phyloP scores from a whole-genome alignment of 257 asterid species.

The Misopates orontium region DNA sequence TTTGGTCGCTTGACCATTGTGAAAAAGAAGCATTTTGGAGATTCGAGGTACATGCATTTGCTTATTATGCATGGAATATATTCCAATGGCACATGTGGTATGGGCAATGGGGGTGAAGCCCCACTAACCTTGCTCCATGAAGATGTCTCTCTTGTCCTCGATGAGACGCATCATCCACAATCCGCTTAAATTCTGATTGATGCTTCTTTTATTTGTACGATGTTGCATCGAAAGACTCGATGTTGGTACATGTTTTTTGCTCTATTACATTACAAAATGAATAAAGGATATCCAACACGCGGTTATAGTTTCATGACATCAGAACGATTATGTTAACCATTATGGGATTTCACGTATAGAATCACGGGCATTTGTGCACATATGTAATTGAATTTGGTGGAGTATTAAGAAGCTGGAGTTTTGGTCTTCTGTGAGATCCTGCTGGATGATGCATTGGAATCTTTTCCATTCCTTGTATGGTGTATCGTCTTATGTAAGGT shows the following conservation, averaged over 20 bases:
- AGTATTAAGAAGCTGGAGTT: background rate
- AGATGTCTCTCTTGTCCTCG: background rate
- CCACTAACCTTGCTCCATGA: slow-evolving; percentile 2
- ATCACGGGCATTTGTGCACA: too few relatives aligned
- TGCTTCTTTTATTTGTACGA: background rate
- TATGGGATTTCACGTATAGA: too few relatives aligned
- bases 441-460: slow-evolving; percentile 1
- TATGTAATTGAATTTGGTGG: background rate
- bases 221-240: too few relatives aligned
- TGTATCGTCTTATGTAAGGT: background rate
- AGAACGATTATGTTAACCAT: too few relatives aligned
- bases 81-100: too few relatives aligned
- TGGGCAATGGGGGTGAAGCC: too few relatives aligned
- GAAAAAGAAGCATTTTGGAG: background rate
- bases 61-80: too few relatives aligned
- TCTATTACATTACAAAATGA: too few relatives aligned
- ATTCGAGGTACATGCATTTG: background rate
- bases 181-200: background rate
- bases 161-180: background rate
- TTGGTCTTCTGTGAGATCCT: background rate
- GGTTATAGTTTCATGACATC: too few relatives aligned
- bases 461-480: background rate
- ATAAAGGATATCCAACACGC: too few relatives aligned
- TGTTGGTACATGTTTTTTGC: too few relatives aligned
- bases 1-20: background rate